Evolutionary conservation across 306 rosid species (phyloP).

Genomic region (Potentilla sterilis): DNA sequence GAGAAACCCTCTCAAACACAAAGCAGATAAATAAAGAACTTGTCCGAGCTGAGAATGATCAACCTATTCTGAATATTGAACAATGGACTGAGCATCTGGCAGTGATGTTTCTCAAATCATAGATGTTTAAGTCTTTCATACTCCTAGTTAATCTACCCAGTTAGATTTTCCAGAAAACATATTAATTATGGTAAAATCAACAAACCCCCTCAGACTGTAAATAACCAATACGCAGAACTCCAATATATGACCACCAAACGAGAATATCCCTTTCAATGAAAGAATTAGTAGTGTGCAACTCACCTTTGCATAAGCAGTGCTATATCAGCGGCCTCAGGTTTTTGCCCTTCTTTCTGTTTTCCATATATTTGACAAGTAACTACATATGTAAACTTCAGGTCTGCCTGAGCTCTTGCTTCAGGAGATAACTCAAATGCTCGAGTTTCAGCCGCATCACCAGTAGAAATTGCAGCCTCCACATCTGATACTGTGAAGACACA

Average conservation of each 20-base stretch:
- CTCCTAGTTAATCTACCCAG: background rate
- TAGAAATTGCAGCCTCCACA: conserved; percentile 66
- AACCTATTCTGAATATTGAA: background rate
- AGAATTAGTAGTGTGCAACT: background rate
- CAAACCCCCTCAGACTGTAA: background rate
- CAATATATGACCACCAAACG: background rate
- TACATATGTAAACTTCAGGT: conserved; percentile 91
- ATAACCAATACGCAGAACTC: background rate
- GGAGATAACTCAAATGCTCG: conserved; percentile 76
- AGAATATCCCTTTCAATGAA: background rate
- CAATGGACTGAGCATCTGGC: background rate
- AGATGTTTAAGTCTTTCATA: background rate
- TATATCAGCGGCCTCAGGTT: conserved; percentile 92
- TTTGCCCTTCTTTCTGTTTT: conserved; percentile 84
- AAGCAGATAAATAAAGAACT: background rate
- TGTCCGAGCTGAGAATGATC: background rate
- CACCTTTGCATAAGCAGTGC: conserved; percentile 95
- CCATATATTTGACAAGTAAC: conserved; percentile 95
- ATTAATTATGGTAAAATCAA: background rate
- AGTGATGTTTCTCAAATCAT: background rate
- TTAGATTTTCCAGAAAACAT: background rate
- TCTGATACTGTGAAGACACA: conserved; percentile 36
- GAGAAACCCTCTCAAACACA: background rate
- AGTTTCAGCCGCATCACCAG: conserved; percentile 57
- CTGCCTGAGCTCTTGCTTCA: conserved; percentile 85